phyloP scores from a whole-genome alignment of 1,284 basidiomycete species.

The Baeospora myosura region DNA sequence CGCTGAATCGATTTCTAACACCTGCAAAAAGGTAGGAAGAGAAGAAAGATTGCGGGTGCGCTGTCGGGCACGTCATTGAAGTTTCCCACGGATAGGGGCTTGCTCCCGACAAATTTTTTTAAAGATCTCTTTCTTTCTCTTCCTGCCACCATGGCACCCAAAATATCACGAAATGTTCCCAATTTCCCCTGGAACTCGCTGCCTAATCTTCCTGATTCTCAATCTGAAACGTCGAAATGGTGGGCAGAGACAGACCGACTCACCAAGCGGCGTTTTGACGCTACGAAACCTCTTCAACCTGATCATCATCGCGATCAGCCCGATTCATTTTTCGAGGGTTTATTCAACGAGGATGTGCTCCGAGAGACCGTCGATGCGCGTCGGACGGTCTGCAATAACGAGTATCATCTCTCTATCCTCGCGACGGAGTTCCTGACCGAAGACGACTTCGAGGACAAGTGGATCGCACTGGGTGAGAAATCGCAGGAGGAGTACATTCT shows the following conservation, averaged over 20 bases:
- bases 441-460: conserved; percentile 12
- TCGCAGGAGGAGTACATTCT: conserved; percentile 11
- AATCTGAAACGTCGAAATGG: conserved; percentile 23
- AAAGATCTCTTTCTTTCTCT: too few species aligned
- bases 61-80: too few species aligned
- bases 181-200: background rate
- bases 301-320: conserved; percentile 7
- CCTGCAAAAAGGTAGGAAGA: too few species aligned
- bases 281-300: conserved; percentile 7
- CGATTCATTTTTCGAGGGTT: background rate
- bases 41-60: too few species aligned
- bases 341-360: conserved; percentile 11
- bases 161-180: too few species aligned
- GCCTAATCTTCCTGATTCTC: conserved; percentile 23
- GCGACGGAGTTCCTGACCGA: conserved; percentile 10
- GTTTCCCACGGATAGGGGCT: too few species aligned
- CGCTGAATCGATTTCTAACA: too few species aligned
- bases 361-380: conserved; percentile 12
- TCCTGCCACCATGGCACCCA: background rate
- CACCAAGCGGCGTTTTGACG: conserved; percentile 8
- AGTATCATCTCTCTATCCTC: conserved; percentile 6
- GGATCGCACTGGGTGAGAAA: conserved; percentile 8
- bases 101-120: too few species aligned
- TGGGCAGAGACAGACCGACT: conserved; percentile 15
- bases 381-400: conserved; percentile 7